Conservation (phyloP, 2,329 filamentous ascomycete genomes). For the Rhynchosporium graminicola region DNA sequence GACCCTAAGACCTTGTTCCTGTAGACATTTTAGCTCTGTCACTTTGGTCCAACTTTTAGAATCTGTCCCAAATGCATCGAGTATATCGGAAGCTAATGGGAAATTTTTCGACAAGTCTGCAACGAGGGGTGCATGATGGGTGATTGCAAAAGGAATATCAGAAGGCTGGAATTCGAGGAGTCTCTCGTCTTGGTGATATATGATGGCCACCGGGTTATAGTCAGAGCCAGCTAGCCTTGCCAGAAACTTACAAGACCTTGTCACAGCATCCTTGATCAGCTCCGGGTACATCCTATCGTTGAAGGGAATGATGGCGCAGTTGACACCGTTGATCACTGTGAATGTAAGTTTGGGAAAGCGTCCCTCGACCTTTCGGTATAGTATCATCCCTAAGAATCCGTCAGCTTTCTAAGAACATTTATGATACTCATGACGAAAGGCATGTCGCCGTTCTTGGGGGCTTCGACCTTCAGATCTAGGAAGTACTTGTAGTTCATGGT, state of each 20-base stretch:
- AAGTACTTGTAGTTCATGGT: conserved; percentile 1
- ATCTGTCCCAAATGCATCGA: too few relatives aligned
- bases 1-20: too few relatives aligned
- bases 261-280: neutral
- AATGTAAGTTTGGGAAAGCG: neutral
- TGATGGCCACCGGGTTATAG: neutral
- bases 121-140: too few relatives aligned
- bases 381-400: neutral
- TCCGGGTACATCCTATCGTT: neutral
- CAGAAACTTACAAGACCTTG: neutral
- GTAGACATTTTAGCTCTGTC: too few relatives aligned
- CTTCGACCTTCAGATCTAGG: conserved; percentile 1
- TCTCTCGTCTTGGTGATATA: neutral
- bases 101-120: too few relatives aligned
- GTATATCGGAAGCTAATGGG: too few relatives aligned
- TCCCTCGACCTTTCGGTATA: neutral
- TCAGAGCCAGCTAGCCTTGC: neutral
- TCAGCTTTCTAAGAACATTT: neutral
- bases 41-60: too few relatives aligned
- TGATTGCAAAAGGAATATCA: too few relatives aligned
- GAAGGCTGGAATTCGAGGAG: too few relatives aligned
- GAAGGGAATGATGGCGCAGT: neutral
- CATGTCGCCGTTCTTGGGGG: conserved; percentile 5
- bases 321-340: neutral
- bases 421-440: conserved; percentile 1